These are phyloP conservation scores for Mortierella sp. DNA, from an alignment of 371 early-diverging fungal genomes.

Conservation along the genomic window DNA sequence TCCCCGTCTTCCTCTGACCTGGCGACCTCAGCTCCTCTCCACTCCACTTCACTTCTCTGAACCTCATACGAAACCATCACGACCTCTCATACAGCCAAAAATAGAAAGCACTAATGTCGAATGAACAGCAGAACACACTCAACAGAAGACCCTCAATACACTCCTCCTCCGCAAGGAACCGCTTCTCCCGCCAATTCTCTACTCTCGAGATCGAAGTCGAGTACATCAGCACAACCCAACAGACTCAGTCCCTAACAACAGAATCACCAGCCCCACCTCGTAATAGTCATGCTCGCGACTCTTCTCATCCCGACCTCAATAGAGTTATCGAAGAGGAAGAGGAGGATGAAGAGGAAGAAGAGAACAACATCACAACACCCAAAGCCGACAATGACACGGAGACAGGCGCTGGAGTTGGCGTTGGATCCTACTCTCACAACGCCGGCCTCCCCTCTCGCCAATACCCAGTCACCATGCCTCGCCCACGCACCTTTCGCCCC, in stretches of 20 bases:
- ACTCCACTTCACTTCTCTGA: background rate
- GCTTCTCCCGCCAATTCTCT: constrained; percentile 30
- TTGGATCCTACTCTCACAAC: background rate
- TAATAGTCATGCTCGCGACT: background rate
- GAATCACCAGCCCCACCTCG: background rate
- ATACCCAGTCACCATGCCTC: constrained; percentile 8
- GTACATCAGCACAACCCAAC: constrained; percentile 44
- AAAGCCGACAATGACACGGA: background rate
- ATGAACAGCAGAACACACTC: constrained; percentile 15
- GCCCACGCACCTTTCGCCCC: constrained; percentile 11
- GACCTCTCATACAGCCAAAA: background rate
- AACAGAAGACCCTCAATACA: constrained; percentile 34
- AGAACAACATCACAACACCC: background rate
- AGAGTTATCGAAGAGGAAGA: constrained; percentile 28
- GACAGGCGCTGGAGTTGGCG: background rate
- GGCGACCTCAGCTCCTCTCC: background rate
- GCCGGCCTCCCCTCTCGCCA: constrained; percentile 8
- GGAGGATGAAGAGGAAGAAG: constrained; percentile 16
- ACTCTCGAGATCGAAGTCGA: constrained; percentile 50
- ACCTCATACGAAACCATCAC: background rate
- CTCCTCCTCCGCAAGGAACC: background rate
- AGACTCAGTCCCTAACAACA: background rate
- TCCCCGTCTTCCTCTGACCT: background rate
- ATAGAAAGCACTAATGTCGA: constrained; percentile 20
- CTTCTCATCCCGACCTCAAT: background rate